Percentiles rank a stretch among this genome's conserved stretches.
Evolutionary conservation across 108 stramenopile genomes (phyloP).

Genomic region (Cyclostephanos invisitatus): DNA sequence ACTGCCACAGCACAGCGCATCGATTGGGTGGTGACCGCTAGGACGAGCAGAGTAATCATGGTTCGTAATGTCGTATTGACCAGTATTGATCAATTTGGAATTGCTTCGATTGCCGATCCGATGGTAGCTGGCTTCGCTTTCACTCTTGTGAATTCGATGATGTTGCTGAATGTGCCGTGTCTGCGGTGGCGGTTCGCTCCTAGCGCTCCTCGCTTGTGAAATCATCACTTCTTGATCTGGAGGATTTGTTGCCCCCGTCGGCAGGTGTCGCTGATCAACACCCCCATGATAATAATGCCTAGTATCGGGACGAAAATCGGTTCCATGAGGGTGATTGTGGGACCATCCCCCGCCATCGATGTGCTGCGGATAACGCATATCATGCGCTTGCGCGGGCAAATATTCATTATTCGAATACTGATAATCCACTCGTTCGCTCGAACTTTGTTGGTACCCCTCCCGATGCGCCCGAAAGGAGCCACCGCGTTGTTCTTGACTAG

Average conservation of each 20-base stretch:
- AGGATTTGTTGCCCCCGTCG: not conserved
- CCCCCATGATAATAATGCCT: not conserved
- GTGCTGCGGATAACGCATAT: not conserved
- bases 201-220: not conserved
- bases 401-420: not conserved
- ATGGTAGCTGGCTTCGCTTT: not conserved
- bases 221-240: not conserved
- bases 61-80: not conserved
- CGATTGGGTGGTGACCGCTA: not conserved
- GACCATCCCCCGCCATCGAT: not conserved
- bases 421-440: not conserved
- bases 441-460: not conserved
- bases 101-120: not conserved
- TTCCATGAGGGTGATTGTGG: not conserved
- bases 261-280: not conserved
- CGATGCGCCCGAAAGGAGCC: not conserved
- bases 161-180: not conserved
- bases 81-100: not conserved
- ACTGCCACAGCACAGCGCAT: not conserved
- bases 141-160: slow-evolving; percentile 10
- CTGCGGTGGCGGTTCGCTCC: not conserved
- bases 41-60: not conserved
- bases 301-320: not conserved
- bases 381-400: not conserved
- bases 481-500: not conserved